Base-by-base conservation (phyloP, 495 filamentous ascomycete genomes). In the Penicillium steckii region DNA sequence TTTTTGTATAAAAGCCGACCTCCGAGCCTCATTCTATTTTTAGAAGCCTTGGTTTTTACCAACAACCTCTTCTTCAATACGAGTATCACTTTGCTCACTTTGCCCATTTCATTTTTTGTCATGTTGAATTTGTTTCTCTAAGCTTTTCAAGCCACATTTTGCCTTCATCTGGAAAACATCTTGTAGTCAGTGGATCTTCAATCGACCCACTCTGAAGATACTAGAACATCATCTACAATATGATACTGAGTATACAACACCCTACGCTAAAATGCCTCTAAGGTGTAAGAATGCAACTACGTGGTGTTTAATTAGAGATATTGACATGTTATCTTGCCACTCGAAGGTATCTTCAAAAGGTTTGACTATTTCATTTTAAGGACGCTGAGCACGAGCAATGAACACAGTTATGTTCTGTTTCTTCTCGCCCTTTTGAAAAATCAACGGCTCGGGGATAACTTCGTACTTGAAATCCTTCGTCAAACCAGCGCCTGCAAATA, bases 401-500 rank as follows among this genome's bases (percentile, higher is more conserved):
- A 76, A 73, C 17, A 69, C 50, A 3, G 68, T 70, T 60, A 64
- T 71, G 8, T 35, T 17, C 24, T 65, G 35, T 4, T 32, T 47
- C 32, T 62, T 62, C 23, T 56, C 70, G 18, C 64, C 47, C 40
- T 56, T 69, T 5, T 44, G 55, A 33, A 71, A 65, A 25, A 46
- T 52, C 22, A 74, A 43, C 13, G 65, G 66, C 42, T 68, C 56
- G 0, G 66, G 56, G 17, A 77, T 21, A 4, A 71, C 45, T 53
- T 68, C 42, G 35, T 69, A 68, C 1, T 67, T 66, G 51, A 85
- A 81, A 1, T 71, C 70, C 30, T 52, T 54, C 1, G 62, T 69
- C 18, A 79, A 62, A 0, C 82, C 82, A 23, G 81, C 81, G 8
- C 64, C 60, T 33, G 75, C 69, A 48, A 80, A 85, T 48, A 86